Conservation (phyloP, 805 yeast species). For the Kazachstania viticola region DNA sequence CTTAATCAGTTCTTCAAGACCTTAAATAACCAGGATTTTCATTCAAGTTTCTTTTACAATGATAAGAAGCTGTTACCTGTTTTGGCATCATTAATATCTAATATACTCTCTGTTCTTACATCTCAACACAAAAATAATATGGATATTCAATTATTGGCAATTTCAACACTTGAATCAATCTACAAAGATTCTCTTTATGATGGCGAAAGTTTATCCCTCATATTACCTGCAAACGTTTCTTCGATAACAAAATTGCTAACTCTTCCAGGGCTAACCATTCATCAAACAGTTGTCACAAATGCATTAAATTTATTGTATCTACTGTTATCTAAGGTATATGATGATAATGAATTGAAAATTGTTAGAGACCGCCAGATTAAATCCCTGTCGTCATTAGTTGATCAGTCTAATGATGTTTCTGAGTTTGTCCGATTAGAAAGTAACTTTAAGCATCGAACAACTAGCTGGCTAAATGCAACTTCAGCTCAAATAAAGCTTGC, state of each 20-base stretch:
- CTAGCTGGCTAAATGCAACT: constrained; percentile 46
- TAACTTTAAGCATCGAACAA: constrained; percentile 29
- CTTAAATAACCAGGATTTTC: not conserved
- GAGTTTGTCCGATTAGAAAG: too few relatives aligned
- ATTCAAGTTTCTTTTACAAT: too few relatives aligned
- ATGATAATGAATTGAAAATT: constrained; percentile 30
- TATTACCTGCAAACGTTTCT: constrained; percentile 43
- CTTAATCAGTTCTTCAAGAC: not conserved
- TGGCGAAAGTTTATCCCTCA: constrained; percentile 38
- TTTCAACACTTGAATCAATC: constrained; percentile 27
- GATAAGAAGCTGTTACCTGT: not conserved
- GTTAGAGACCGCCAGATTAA: constrained; percentile 1
- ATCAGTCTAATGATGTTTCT: not conserved
- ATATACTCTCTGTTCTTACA: not conserved
- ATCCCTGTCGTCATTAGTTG: not conserved
- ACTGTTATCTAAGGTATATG: constrained; percentile 29
- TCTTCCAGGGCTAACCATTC: constrained; percentile 24
- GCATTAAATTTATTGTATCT: constrained; percentile 23
- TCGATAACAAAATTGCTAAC: constrained; percentile 30
- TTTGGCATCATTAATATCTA: not conserved
- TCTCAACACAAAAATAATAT: too few relatives aligned
- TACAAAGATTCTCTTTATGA: constrained; percentile 29
- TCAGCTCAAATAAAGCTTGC: constrained; percentile 39
- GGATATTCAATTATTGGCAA: constrained; percentile 24
- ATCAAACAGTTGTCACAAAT: constrained; percentile 28